A percentile compares a stretch with the other conserved stretches of the same genome.
Conservation (phyloP, 768 basidiomycete genomes). For the Kwoniella newhampshirensis region DNA sequence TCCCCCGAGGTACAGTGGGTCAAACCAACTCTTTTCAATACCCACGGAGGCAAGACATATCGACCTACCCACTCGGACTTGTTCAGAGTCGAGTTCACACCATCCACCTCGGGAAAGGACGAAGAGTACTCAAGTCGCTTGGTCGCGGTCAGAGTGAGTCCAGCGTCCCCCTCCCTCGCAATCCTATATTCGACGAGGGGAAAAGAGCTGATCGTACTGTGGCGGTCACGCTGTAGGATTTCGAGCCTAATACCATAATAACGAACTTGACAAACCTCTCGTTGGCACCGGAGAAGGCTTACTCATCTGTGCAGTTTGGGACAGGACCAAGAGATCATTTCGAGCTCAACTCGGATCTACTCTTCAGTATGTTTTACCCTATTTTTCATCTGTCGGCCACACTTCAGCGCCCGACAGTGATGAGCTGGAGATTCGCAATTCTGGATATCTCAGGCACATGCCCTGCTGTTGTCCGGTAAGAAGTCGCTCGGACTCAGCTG, state of each 20-base stretch:
- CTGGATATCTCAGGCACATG: too few relatives aligned
- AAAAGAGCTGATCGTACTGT: conserved; percentile 7
- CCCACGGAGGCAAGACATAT: conserved; percentile 45
- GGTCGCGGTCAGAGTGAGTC: conserved; percentile 43
- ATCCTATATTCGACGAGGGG: not conserved
- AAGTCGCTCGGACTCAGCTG: too few relatives aligned
- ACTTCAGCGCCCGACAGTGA: not conserved
- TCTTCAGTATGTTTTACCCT: conserved; percentile 58
- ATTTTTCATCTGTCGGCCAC: not conserved
- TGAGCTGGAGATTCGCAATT: not conserved
- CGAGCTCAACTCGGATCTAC: conserved; percentile 63
- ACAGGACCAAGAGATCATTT: conserved; percentile 58
- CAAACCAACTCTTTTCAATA: conserved; percentile 46
- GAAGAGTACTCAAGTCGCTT: conserved; percentile 46
- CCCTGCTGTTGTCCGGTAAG: too few relatives aligned
- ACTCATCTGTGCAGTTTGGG: conserved; percentile 62
- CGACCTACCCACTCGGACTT: conserved; percentile 46
- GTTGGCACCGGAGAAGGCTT: conserved; percentile 55
- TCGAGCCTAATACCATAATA: conserved; percentile 35
- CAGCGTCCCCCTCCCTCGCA: not conserved
- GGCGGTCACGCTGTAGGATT: conserved; percentile 31
- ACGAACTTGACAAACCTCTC: conserved; percentile 39
- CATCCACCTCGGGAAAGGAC: conserved; percentile 20
- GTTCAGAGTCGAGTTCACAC: conserved; percentile 44
- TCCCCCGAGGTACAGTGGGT: conserved; percentile 28